Base-by-base conservation (phyloP, 2,329 filamentous ascomycete species). In the Arthrobotrys megalospora region DNA sequence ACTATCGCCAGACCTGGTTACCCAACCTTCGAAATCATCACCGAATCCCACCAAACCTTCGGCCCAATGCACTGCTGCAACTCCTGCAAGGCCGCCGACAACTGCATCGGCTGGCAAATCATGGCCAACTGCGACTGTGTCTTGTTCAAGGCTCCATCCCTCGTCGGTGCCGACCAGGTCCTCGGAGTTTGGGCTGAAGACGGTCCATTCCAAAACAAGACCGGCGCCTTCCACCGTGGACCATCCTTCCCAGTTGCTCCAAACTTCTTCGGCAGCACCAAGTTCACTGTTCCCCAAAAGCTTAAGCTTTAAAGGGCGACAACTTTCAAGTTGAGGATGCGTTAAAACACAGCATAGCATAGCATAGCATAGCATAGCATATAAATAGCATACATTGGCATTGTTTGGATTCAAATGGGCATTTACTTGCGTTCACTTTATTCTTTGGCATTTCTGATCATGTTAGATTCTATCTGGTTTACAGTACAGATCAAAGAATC, bases 91-190 rank as follows among this genome's bases (percentile, higher is more conserved):
- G 36, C 52, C 21, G 52, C 36, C 4, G 52, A 68, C 36, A 58
- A 58, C 38, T 75, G 70, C 43, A 68, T 75, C 34, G 70, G 70
- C 6, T 75, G 70, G 70, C 62, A 75, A 68, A 75, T 75, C 45
- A 75, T 63, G 38, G 24, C 50, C 19, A 48, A 75, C 63, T 75
- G 70, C 52, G 60, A 58, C 52, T 75, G 70, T n/a, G 21, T 68
- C 28, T 19, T 67, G 3, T 75, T 32, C 24, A 67, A 67, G 28
- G 62, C 55, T 36, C 14, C 70, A 34, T 28, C 52, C 21, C 36
- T 50, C 32, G 32, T 34, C 21, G 38, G 38, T 16, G 43, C 41
- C 24, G 45, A 19, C 3, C 24, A 36, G 8, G 52, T 68, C 11
- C 43, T 50, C 47, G 43, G 43, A 32, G 36, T 73, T 45, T 64